phyloP scores from a whole-genome alignment of 169 alveolate genomes.

The Plasmodium vivax region DNA sequence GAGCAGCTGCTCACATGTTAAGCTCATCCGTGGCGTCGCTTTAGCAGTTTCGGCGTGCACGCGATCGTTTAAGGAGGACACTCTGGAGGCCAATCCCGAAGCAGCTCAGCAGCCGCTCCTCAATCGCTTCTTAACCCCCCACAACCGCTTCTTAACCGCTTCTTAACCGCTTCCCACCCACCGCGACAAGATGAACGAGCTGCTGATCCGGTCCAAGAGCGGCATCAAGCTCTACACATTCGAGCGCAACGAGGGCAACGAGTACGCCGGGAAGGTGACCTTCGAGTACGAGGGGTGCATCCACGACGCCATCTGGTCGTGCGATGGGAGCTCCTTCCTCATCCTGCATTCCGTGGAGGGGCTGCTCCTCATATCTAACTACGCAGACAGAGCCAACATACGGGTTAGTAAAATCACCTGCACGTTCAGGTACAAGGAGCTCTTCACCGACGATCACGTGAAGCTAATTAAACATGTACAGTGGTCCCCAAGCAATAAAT shows the following conservation, averaged over 20 bases:
- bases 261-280: conserved; percentile 9
- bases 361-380: conserved; percentile 13
- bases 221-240: conserved; percentile 52
- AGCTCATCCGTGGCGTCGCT: background rate
- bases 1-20: background rate
- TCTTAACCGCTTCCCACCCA: too few species aligned
- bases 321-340: conserved; percentile 46
- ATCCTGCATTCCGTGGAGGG: conserved; percentile 52
- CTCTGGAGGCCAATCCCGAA: background rate
- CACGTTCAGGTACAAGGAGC: conserved; percentile 2
- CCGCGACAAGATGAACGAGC: conserved; percentile 46
- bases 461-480: conserved; percentile 57
- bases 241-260: conserved; percentile 8
- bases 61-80: background rate
- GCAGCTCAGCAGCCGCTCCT: background rate
- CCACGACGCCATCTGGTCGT: conserved; percentile 67
- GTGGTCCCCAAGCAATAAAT: conserved; percentile 54
- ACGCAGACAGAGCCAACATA: background rate
- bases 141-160: too few species aligned
- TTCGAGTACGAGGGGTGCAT: conserved; percentile 62
- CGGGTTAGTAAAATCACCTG: conserved; percentile 6
- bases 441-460: conserved; percentile 26
- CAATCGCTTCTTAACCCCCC: too few species aligned
- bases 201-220: conserved; percentile 40
- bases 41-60: background rate